phyloP scores from a whole-genome alignment of 2,329 filamentous ascomycete species.

The Penicillium palitans region DNA sequence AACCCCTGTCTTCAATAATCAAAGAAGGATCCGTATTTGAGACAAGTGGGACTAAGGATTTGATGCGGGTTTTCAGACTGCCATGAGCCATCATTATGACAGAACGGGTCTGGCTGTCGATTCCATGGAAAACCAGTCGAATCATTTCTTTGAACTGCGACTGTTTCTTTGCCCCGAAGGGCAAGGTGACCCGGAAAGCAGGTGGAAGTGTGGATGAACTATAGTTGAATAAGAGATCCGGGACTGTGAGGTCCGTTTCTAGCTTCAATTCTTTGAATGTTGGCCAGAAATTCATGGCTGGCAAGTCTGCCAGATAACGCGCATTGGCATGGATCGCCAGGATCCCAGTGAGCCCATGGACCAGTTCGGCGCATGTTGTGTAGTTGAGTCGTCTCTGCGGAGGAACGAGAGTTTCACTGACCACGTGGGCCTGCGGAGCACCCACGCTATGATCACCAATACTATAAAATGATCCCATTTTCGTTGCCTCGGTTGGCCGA shows the following conservation, averaged over 20 bases:
- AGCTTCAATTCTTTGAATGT: constrained; percentile 33
- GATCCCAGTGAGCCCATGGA: constrained; percentile 39
- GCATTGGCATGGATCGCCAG: constrained; percentile 42
- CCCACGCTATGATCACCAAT: constrained; percentile 17
- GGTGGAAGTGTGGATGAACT: constrained; percentile 32
- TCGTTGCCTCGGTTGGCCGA: constrained; percentile 20
- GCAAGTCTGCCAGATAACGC: constrained; percentile 34
- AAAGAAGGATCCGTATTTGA: constrained; percentile 34
- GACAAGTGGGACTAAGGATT: constrained; percentile 27
- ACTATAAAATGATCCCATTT: constrained; percentile 3
- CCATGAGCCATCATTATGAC: constrained; percentile 41
- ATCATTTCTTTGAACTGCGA: constrained; percentile 38
- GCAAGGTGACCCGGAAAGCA: constrained; percentile 32
- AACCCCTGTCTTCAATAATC: constrained; percentile 35
- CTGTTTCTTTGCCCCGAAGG: constrained; percentile 27
- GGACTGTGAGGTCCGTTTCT: constrained; percentile 33
- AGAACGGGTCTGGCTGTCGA: constrained; percentile 35
- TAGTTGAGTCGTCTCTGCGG: constrained; percentile 24
- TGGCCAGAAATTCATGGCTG: constrained; percentile 31
- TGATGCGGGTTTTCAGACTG: constrained; percentile 30
- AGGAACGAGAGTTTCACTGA: constrained; percentile 32
- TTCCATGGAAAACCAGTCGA: constrained; percentile 40
- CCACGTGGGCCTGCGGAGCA: constrained; percentile 30
- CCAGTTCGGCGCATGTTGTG: constrained; percentile 35
- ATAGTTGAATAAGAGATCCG: constrained; percentile 39